Evolutionary conservation across 1,284 basidiomycete genomes (phyloP).

Genomic region (Cryptococcus depauperatus): DNA sequence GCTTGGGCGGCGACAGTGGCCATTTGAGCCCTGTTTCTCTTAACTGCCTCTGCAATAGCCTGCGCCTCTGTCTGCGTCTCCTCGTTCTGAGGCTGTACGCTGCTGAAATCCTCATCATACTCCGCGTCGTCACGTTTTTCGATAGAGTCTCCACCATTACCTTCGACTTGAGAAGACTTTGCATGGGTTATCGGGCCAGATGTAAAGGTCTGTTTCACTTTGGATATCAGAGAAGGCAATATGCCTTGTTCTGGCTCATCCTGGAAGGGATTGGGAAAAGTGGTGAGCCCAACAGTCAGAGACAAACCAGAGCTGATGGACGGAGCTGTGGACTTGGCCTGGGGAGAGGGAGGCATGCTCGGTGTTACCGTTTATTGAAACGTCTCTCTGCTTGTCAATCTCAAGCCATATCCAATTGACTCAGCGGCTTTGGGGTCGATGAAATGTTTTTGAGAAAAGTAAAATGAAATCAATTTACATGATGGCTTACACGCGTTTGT

Average conservation of each 20-base stretch:
- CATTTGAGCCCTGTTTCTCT: constrained; percentile 10
- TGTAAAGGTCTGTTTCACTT: constrained; percentile 41
- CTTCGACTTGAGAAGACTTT: neutral
- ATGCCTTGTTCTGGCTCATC: constrained; percentile 44
- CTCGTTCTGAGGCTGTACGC: neutral
- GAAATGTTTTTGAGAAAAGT: no score
- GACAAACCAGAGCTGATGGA: no score
- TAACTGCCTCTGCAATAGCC: constrained; percentile 33
- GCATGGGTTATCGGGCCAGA: constrained; percentile 2
- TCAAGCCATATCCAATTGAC: no score
- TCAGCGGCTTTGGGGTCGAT: no score
- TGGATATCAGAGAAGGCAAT: constrained; percentile 40
- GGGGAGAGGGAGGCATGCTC: no score
- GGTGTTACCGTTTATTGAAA: no score
- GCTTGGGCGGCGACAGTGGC: constrained; percentile 7
- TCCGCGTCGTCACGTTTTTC: constrained; percentile 1
- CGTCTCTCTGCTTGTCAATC: no score
- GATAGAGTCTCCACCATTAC: neutral
- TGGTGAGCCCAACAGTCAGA: constrained; percentile 40
- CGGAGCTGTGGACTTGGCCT: no score
- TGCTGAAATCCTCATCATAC: neutral
- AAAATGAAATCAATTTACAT: no score
- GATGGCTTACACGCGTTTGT: no score
- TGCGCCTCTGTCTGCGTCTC: constrained; percentile 34
- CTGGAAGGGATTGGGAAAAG: constrained; percentile 42